Evolutionary conservation across 2,329 filamentous ascomycete genomes (phyloP).

Genomic region (Calycina marina): DNA sequence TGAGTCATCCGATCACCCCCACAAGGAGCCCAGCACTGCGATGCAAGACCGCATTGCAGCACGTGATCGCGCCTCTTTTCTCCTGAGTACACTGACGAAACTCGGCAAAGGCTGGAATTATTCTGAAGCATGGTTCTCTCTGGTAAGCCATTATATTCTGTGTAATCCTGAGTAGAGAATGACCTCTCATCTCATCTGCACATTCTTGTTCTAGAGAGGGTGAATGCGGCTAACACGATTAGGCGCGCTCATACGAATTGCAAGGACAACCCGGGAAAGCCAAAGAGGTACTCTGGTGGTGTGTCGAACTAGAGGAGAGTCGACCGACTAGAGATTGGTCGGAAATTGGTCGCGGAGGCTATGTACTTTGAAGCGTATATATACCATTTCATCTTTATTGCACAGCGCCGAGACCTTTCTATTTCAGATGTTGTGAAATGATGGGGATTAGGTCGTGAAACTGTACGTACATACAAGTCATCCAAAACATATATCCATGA

Average conservation of each 20-base stretch:
- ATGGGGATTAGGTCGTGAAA: no score
- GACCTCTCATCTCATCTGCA: no score
- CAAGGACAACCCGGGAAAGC: slow-evolving; percentile 76
- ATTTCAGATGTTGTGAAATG: no score
- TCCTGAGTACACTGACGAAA: slow-evolving; percentile 73
- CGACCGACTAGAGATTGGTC: slow-evolving; percentile 71
- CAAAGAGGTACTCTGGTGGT: slow-evolving; percentile 93
- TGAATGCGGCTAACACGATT: no score
- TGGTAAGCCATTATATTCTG: no score
- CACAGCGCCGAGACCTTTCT: no score
- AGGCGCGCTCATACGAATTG: slow-evolving; percentile 69
- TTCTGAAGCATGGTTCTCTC: slow-evolving; percentile 82
- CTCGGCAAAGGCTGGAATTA: slow-evolving; percentile 80
- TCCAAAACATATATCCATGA: no score
- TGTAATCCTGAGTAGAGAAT: no score
- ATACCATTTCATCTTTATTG: no score
- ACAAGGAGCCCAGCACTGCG: slow-evolving; percentile 14
- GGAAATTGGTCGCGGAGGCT: slow-evolving; percentile 32
- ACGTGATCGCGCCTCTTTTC: slow-evolving; percentile 72
- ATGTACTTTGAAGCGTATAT: slow-evolving; percentile 17
- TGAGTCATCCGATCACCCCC: slow-evolving; percentile 3
- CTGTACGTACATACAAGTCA: no score
- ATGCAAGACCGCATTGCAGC: slow-evolving; percentile 63
- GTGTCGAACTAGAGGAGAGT: slow-evolving; percentile 82
- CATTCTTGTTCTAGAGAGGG: no score